Evolutionary conservation across 441 rosid species (phyloP), one percentile per base, ranked within the genome.

Genomic region (Flueggea neowawraea): DNA sequence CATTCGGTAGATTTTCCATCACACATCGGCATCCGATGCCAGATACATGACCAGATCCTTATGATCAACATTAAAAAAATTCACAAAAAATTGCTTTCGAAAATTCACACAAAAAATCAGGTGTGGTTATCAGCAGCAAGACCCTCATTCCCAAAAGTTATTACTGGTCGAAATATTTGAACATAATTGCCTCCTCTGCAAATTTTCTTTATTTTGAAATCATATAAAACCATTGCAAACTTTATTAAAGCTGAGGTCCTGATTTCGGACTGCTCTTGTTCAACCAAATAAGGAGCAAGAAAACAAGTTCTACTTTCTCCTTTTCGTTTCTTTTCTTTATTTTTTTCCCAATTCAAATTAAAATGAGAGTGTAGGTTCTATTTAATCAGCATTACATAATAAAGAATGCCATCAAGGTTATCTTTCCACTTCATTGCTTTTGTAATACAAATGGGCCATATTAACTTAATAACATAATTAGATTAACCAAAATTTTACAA

Each of bases 21-120:
- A 52, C 64, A 58, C 5, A 50, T 5, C 47, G 78, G 80, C 60
- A 79, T 73, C 83, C 76, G 33, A 75, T 71, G 6, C 6, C 4
- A 36, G 41, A 36, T 22, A 2, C 28, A 22, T 2, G 28, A 22
- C 28, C 2, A 22, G 28, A 22, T 22, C 1, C 28, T 22, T 22
- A 22, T 22, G 28, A 22, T 22, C 28, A n/a, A n/a, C n/a, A n/a
- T n/a, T n/a, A n/a, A n/a, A n/a, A n/a, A n/a, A 22, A 22, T 22
- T 22, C 1, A 22, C 28, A 22, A 22, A 22, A 22, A 22, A 0
- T 22, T 22, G 28, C 28, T 22, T 22, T 22, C 1, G 28, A 22
- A 22, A 22, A 22, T 22, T 22, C 28, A 22, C 28, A 9, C 52
- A 14, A 28, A 39, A 16, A 33, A 63, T 75, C 75, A 51, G 48